phyloP scores from a whole-genome alignment of 1,284 basidiomycete genomes.

The Lignosus rhinocerotis region DNA sequence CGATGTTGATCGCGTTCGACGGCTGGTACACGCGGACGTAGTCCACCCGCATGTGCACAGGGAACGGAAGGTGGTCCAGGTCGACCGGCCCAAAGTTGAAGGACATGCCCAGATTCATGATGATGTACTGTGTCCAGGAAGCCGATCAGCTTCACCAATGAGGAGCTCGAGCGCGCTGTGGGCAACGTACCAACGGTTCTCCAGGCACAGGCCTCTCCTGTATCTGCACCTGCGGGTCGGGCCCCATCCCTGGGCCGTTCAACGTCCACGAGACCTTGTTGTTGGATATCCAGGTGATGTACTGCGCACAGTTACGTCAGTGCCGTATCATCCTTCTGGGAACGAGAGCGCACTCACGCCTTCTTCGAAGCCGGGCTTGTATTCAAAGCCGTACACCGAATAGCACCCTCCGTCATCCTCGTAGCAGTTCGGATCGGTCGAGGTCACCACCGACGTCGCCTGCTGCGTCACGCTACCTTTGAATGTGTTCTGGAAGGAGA shows the following conservation, averaged over 20 bases:
- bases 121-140: slow-evolving; percentile 40
- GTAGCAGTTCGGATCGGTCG: slow-evolving; percentile 53
- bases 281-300: slow-evolving; percentile 62
- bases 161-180: background rate
- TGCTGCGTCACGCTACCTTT: slow-evolving; percentile 60
- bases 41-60: slow-evolving; percentile 53
- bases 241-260: slow-evolving; percentile 53
- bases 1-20: slow-evolving; percentile 45
- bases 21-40: slow-evolving; percentile 62
- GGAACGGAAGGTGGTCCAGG: slow-evolving; percentile 43
- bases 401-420: slow-evolving; percentile 46
- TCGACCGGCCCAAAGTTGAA: slow-evolving; percentile 54
- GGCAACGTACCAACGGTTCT: slow-evolving; percentile 56
- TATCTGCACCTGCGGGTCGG: slow-evolving; percentile 52
- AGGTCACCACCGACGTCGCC: slow-evolving; percentile 54
- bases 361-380: slow-evolving; percentile 38
- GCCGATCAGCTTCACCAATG: background rate
- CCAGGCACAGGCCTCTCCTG: slow-evolving; percentile 59
- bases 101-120: slow-evolving; percentile 58
- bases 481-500: slow-evolving; percentile 51
- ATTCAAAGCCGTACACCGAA: slow-evolving; percentile 51
- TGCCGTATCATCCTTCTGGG: background rate
- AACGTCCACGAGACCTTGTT: slow-evolving; percentile 59
- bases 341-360: slow-evolving; percentile 32
- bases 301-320: slow-evolving; percentile 32